Base-by-base conservation (phyloP, 495 filamentous ascomycete species). In the Penicillium mononematosum region DNA sequence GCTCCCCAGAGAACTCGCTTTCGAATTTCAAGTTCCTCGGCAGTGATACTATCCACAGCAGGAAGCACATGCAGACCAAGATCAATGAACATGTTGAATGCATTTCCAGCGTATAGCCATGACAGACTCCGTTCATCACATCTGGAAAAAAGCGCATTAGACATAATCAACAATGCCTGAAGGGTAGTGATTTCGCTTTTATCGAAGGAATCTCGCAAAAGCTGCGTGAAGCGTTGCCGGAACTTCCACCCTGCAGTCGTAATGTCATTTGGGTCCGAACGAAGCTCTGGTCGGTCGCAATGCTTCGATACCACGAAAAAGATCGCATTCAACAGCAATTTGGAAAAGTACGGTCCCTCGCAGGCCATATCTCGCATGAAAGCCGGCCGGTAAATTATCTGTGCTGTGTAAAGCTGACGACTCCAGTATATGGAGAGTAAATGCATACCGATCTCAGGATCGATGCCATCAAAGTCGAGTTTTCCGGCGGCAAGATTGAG, bases 1-100 rank as follows among this genome's bases (percentile, higher is more conserved):
- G 76, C 72, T 0, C 68, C 70, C 75, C 76, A 77, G 50, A 75
- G 61, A 5, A 78, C 70, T 7, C 76, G 55, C 34, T 70, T 68
- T 2, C 75, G 58, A 16, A 79, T 70, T 53, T 79, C 76, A 11
- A 75, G 56, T 25, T 78, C 75, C 24, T 79, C 75, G 12, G 66
- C 63, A 25, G 70, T 59, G 19, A 71, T 58, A 10, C 53, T 67
- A 6, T 54, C 57, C 0, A 49, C 12, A 1, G 62, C 56, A 20
- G 64, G 50, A 34, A 66, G 55, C 4, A 75, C 67, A 61, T 81
- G 77, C 8, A 78, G 45, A 0, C 77, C 77, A 7, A 79, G 60
- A 53, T 80, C 77, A 38, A 78, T 78, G 24, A 78, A 75, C 72
- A 77, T 78, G 11, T 67, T 62, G 51, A 76, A 76, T 9, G 73